Evolutionary conservation across 2,329 filamentous ascomycete genomes (phyloP).

Genomic region (Exophiala dermatitidis): DNA sequence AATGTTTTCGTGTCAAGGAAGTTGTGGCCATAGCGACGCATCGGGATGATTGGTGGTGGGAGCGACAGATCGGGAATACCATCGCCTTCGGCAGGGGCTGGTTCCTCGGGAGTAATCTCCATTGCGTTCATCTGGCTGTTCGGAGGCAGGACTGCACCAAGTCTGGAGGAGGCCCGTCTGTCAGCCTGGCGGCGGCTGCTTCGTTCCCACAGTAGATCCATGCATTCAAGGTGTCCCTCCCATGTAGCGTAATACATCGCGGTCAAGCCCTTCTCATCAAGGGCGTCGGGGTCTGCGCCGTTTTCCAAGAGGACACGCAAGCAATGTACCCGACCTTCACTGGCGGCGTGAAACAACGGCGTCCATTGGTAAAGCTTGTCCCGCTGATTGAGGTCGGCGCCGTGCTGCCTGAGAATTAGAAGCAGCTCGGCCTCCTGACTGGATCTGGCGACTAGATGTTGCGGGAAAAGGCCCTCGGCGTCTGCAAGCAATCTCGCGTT

Average conservation of each 20-base stretch:
- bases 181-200: constrained; percentile 23
- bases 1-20: constrained; percentile 98
- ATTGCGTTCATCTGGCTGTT: constrained; percentile 19
- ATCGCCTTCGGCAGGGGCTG: constrained; percentile 47
- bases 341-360: constrained; percentile 88
- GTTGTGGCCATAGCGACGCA: constrained; percentile 93
- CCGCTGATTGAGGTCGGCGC: constrained; percentile 81
- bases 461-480: constrained; percentile 92
- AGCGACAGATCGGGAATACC: constrained; percentile 87
- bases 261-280: constrained; percentile 86
- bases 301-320: constrained; percentile 72
- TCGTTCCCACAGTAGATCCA: constrained; percentile 63
- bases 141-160: constrained; percentile 14
- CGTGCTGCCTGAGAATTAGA: constrained; percentile 72
- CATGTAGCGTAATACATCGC: constrained; percentile 98
- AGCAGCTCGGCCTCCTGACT: constrained; percentile 74
- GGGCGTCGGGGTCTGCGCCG: constrained; percentile 67
- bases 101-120: constrained; percentile 22
- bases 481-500: constrained; percentile 81
- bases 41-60: constrained; percentile 89
- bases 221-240: constrained; percentile 93
- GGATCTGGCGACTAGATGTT: constrained; percentile 88
- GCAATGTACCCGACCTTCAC: constrained; percentile 88
- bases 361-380: constrained; percentile 98
- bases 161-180: constrained; percentile 11